Conservation (phyloP, 2,329 filamentous ascomycete species). For the Dothideomycetes sp. region DNA sequence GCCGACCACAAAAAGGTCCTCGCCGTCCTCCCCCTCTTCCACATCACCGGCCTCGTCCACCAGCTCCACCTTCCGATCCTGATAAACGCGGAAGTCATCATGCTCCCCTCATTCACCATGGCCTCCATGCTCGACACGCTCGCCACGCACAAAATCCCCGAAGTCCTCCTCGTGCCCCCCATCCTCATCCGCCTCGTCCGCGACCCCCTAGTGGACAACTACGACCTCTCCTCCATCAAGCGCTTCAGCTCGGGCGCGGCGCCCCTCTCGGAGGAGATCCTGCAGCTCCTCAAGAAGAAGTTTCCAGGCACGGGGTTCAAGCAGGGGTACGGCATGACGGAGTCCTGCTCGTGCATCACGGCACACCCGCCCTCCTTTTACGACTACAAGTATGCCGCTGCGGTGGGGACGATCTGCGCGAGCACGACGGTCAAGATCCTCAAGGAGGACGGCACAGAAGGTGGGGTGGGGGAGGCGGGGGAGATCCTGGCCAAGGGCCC, state of each 20-base stretch:
- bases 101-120: constrained; percentile 56
- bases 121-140: constrained; percentile 44
- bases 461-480: constrained; percentile 40
- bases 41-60: constrained; percentile 54
- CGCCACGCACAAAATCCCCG: constrained; percentile 40
- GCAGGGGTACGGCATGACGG: constrained; percentile 60
- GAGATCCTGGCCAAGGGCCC: constrained; percentile 29
- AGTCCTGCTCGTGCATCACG: constrained; percentile 52
- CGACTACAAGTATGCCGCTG: constrained; percentile 46
- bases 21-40: constrained; percentile 49
- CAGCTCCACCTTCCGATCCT: constrained; percentile 51
- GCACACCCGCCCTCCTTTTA: constrained; percentile 47
- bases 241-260: constrained; percentile 52
- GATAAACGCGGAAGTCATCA: constrained; percentile 54
- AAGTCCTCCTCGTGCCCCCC: constrained; percentile 49
- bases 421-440: constrained; percentile 51
- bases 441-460: constrained; percentile 44
- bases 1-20: constrained; percentile 39
- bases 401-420: constrained; percentile 45
- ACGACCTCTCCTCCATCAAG: constrained; percentile 45
- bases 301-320: constrained; percentile 52
- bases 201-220: constrained; percentile 42
- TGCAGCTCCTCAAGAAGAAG: constrained; percentile 42
- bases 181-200: constrained; percentile 51
- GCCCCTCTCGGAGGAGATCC: constrained; percentile 45